Evolutionary conservation across 208 protist genomes (phyloP).

Genomic region (Trypanosoma caninum): DNA sequence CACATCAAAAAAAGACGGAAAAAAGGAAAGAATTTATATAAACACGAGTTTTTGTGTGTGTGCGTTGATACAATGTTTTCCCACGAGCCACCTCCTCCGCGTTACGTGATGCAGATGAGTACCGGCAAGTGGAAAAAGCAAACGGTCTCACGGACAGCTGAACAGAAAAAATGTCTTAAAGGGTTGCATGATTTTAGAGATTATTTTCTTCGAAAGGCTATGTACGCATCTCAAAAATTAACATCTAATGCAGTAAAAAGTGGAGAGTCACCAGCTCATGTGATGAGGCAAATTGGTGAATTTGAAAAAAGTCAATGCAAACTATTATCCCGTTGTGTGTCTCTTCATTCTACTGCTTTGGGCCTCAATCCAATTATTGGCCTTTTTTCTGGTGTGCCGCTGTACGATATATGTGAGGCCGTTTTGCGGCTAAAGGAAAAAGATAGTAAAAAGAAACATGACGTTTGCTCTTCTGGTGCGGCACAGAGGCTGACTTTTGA

Average conservation of each 20-base stretch:
- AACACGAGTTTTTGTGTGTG: neutral
- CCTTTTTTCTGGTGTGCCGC: conserved; percentile 40
- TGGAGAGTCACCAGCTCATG: neutral
- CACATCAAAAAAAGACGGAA: too few species aligned
- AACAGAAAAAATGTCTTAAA: neutral
- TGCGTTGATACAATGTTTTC: neutral
- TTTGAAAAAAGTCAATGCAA: conserved; percentile 16
- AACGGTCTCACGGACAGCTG: neutral
- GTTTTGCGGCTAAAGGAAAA: conserved; percentile 26
- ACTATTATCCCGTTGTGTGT: neutral
- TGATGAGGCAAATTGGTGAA: conserved; percentile 9
- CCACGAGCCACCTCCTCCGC: conserved; percentile 21
- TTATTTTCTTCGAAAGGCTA: conserved; percentile 44
- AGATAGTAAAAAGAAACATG: neutral
- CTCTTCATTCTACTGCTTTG: neutral
- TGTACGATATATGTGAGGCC: conserved; percentile 46
- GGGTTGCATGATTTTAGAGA: conserved; percentile 61
- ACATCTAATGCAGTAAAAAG: neutral
- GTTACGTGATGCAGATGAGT: conserved; percentile 23
- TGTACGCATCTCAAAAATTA: conserved; percentile 3
- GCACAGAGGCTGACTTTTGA: conserved; percentile 6
- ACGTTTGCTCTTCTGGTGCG: neutral
- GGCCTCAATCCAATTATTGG: conserved; percentile 53
- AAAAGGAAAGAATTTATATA: too few species aligned
- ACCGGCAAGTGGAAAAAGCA: conserved; percentile 27